Conservation (phyloP, 306 rosid genomes). For the Castanopsis chinensis region DNA sequence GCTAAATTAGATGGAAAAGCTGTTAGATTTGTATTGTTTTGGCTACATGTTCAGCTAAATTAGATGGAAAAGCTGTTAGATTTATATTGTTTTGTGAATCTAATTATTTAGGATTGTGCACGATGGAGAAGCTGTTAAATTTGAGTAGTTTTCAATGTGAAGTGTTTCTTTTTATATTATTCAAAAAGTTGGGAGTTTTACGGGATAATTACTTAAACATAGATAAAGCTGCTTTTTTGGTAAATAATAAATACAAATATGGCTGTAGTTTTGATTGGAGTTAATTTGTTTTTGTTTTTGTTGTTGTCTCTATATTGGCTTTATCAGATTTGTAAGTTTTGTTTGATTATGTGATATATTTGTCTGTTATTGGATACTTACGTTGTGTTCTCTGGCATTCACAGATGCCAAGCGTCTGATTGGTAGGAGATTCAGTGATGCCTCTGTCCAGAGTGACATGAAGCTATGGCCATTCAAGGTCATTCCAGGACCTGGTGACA, state of each 20-base stretch:
- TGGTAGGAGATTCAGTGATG: conserved; percentile 66
- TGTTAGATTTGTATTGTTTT: neutral
- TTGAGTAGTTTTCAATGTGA: no score
- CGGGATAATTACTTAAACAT: neutral
- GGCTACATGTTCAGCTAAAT: neutral
- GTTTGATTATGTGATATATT: neutral
- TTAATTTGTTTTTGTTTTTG: no score
- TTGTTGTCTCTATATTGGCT: no score
- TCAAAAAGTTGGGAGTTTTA: neutral
- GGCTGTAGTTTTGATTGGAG: neutral
- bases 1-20: neutral
- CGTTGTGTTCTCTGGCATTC: neutral
- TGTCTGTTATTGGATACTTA: neutral
- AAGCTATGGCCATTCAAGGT: conserved; percentile 80
- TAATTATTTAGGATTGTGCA: neutral
- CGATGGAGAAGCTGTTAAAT: neutral
- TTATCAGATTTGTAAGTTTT: neutral
- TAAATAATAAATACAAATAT: neutral
- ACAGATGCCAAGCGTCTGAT: conserved; percentile 80
- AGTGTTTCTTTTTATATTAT: neutral
- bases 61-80: neutral
- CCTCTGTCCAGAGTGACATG: conserved; percentile 70
- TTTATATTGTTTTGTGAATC: neutral
- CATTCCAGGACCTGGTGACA: conserved; percentile 49
- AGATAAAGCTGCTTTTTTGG: neutral